phyloP scores from a whole-genome alignment of 2,329 filamentous ascomycete genomes.

The Aureobasidium sp. region DNA sequence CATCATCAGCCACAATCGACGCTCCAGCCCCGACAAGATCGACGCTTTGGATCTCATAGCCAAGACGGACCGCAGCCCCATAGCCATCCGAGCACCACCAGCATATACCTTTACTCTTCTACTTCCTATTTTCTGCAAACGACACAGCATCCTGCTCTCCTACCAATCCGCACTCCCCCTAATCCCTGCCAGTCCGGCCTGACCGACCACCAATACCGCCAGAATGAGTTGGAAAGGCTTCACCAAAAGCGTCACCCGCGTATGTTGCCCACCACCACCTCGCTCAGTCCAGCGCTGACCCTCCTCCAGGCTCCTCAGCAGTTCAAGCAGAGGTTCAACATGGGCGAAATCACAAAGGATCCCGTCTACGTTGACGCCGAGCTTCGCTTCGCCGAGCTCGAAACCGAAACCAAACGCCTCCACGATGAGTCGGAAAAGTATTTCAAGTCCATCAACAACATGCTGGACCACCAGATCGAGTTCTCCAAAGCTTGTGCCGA shows the following conservation, averaged over 20 bases:
- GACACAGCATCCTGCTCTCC: background rate
- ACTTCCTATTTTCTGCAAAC: background rate
- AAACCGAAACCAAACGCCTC: conserved; percentile 91
- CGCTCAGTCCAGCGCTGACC: conserved; percentile 70
- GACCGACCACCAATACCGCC: conserved; percentile 15
- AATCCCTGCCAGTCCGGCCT: background rate
- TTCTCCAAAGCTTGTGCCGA: conserved; percentile 95
- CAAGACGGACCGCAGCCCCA: conserved; percentile 8
- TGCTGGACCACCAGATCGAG: conserved; percentile 95
- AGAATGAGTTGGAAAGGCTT: conserved; percentile 96
- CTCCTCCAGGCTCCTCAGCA: conserved; percentile 69
- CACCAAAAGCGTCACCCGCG: conserved; percentile 79
- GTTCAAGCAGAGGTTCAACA: conserved; percentile 86
- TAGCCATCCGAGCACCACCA: background rate
- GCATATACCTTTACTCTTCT: background rate
- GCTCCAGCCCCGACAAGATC: conserved; percentile 3
- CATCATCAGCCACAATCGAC: conserved; percentile 1
- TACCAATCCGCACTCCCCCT: background rate
- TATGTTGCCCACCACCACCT: conserved; percentile 56
- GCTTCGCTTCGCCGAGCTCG: conserved; percentile 85
- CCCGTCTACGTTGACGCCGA: conserved; percentile 91
- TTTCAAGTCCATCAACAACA: conserved; percentile 95
- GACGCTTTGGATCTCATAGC: background rate
- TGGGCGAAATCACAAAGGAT: conserved; percentile 93
- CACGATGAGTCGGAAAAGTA: conserved; percentile 98